Percentiles rank a stretch among this genome's conserved stretches.
These are phyloP conservation scores for Aurinia saxatilis DNA, from an alignment of 345 rosid species.

Conservation along the genomic window DNA sequence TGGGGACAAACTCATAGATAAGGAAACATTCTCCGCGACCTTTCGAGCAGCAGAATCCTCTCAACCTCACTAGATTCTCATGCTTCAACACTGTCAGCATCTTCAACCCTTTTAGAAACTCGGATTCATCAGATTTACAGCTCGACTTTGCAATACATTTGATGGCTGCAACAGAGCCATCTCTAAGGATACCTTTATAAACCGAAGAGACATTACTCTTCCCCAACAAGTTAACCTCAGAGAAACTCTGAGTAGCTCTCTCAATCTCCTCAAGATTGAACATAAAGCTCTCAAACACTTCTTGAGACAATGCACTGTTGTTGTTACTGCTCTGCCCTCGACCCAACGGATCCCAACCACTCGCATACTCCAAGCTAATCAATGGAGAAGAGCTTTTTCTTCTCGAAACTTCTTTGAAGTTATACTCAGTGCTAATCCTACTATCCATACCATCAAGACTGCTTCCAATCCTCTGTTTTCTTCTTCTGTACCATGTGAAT, in stretches of 20 bases:
- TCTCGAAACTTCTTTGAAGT: slow-evolving; percentile 42
- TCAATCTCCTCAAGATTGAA: slow-evolving; percentile 91
- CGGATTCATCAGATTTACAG: slow-evolving; percentile 75
- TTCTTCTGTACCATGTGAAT: slow-evolving; percentile 50
- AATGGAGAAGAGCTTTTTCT: slow-evolving; percentile 66
- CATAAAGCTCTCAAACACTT: slow-evolving; percentile 82
- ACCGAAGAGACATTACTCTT: slow-evolving; percentile 66
- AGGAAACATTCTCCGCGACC: slow-evolving; percentile 95
- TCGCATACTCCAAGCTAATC: slow-evolving; percentile 81
- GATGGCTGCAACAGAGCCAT: slow-evolving; percentile 66
- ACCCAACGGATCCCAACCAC: slow-evolving; percentile 91
- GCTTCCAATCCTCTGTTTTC: slow-evolving; percentile 67
- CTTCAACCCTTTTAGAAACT: slow-evolving; percentile 77
- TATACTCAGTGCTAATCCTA: slow-evolving; percentile 62
- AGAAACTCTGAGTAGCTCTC: slow-evolving; percentile 90
- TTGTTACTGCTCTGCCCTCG: slow-evolving; percentile 39
- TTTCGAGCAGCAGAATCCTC: slow-evolving; percentile 93
- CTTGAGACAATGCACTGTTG: slow-evolving; percentile 55
- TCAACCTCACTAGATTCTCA: slow-evolving; percentile 63
- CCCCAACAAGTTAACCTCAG: slow-evolving; percentile 66
- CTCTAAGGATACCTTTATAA: slow-evolving; percentile 79
- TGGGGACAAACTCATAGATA: slow-evolving; percentile 73
- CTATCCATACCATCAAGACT: slow-evolving; percentile 48
- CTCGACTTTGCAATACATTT: slow-evolving; percentile 81
- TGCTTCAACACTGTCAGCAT: slow-evolving; percentile 64